Conservation (phyloP, 1,284 basidiomycete genomes). For the Trichosporon inkin region DNA sequence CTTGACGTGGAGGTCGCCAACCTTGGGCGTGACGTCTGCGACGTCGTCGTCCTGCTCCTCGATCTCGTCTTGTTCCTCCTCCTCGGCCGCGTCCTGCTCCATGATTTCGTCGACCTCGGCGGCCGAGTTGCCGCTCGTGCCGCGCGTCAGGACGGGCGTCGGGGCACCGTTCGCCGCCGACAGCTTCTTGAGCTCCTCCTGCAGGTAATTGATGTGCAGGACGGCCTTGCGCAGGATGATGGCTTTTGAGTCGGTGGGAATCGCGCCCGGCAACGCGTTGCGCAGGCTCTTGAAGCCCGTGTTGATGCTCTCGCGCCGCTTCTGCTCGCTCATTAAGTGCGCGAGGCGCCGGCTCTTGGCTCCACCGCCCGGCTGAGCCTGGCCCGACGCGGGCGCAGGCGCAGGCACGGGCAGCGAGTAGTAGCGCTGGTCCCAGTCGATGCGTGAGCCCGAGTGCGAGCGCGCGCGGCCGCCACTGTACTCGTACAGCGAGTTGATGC, state of each 20-base stretch:
- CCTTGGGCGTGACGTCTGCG: background rate
- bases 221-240: slow-evolving; percentile 47
- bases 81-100: background rate
- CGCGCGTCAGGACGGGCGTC: background rate
- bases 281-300: slow-evolving; percentile 42
- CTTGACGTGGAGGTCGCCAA: slow-evolving; percentile 2
- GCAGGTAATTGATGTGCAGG: slow-evolving; percentile 38
- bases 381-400: slow-evolving; percentile 7
- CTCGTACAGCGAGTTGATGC: slow-evolving; percentile 4
- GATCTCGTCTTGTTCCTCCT: slow-evolving; percentile 13
- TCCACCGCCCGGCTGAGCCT: slow-evolving; percentile 10
- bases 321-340: slow-evolving; percentile 47
- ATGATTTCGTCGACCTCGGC: background rate
- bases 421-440: slow-evolving; percentile 17
- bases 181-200: slow-evolving; percentile 22
- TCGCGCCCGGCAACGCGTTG: slow-evolving; percentile 30
- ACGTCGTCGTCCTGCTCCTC: slow-evolving; percentile 13
- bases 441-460: slow-evolving; percentile 17
- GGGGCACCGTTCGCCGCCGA: background rate
- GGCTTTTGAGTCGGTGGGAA: slow-evolving; percentile 45
- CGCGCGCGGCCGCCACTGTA: slow-evolving; percentile 14
- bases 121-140: slow-evolving; percentile 26
- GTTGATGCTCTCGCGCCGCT: slow-evolving; percentile 48
- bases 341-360: slow-evolving; percentile 43
- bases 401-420: slow-evolving; percentile 4